These are phyloP conservation scores for Sordariomycetes sp. DNA, from an alignment of 2,329 filamentous ascomycete species.

Conservation along the genomic window DNA sequence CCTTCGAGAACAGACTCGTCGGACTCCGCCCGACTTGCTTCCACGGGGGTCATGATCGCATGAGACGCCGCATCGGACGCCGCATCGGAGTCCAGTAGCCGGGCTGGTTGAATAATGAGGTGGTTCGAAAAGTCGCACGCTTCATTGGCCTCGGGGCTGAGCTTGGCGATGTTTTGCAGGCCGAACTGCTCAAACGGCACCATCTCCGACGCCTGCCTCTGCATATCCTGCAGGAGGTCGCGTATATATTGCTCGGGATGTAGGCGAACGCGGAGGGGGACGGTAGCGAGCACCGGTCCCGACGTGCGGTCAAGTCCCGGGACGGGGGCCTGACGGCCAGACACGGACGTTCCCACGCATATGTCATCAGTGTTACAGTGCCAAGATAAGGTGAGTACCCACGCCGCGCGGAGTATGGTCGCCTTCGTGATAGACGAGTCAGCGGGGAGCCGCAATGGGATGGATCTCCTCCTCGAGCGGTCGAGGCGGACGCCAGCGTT, in stretches of 20 bases:
- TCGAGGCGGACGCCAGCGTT: too few species aligned
- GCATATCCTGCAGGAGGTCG: slow-evolving; percentile 3
- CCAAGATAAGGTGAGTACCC: slow-evolving; percentile 1
- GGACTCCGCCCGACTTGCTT: too few species aligned
- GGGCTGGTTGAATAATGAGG: slow-evolving; percentile 8
- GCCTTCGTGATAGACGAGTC: slow-evolving; percentile 9
- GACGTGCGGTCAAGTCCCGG: slow-evolving; percentile 9
- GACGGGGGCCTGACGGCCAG: slow-evolving; percentile 11
- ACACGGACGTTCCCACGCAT: slow-evolving; percentile 11
- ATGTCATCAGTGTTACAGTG: slow-evolving; percentile 10
- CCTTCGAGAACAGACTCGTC: not conserved
- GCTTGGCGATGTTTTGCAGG: slow-evolving; percentile 10
- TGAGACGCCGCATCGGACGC: not conserved
- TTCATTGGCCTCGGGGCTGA: slow-evolving; percentile 4
- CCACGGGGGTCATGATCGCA: too few species aligned
- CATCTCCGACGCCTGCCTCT: slow-evolving; percentile 6
- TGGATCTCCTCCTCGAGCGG: too few species aligned
- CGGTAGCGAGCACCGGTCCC: slow-evolving; percentile 11
- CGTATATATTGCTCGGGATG: not conserved
- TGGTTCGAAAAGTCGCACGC: slow-evolving; percentile 10
- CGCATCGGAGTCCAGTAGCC: not conserved
- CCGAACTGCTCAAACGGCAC: slow-evolving; percentile 9
- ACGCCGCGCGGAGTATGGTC: slow-evolving; percentile 7
- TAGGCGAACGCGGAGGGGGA: slow-evolving; percentile 6
- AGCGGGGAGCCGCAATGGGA: too few species aligned